Percentiles rank a stretch among this genome's conserved stretches.
Conservation (phyloP, 164 flowering plant genomes). For the Litsea cubeba region DNA sequence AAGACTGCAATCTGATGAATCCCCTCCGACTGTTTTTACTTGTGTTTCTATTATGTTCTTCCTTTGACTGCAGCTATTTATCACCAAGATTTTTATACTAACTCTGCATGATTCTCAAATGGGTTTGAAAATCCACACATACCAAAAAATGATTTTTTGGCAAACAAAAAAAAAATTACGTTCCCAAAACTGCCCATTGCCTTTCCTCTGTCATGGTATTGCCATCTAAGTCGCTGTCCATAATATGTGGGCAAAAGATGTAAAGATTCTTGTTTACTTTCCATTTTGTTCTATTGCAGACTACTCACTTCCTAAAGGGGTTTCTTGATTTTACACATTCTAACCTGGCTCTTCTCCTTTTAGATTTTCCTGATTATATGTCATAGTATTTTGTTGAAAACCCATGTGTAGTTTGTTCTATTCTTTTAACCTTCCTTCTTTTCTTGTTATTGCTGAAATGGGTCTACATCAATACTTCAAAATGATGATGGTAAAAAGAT, state of each 20-base stretch:
- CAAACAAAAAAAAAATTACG: too few species aligned
- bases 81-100: too few species aligned
- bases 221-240: background rate
- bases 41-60: too few species aligned
- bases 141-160: too few species aligned
- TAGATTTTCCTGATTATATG: too few species aligned
- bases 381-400: background rate
- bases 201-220: background rate
- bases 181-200: too few species aligned
- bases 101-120: too few species aligned
- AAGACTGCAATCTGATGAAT: background rate
- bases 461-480: background rate
- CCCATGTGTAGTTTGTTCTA: too few species aligned
- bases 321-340: background rate
- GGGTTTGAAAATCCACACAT: too few species aligned
- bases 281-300: background rate
- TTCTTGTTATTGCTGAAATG: background rate
- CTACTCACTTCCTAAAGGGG: background rate
- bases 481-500: slow-evolving; percentile 21
- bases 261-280: background rate
- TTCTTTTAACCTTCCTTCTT: background rate
- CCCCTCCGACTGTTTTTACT: background rate
- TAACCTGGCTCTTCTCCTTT: background rate
- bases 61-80: background rate
- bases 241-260: too few species aligned